These are phyloP conservation scores for Exserohilum rostratum DNA, from an alignment of 2,329 filamentous ascomycete genomes.

Conservation along the genomic window DNA sequence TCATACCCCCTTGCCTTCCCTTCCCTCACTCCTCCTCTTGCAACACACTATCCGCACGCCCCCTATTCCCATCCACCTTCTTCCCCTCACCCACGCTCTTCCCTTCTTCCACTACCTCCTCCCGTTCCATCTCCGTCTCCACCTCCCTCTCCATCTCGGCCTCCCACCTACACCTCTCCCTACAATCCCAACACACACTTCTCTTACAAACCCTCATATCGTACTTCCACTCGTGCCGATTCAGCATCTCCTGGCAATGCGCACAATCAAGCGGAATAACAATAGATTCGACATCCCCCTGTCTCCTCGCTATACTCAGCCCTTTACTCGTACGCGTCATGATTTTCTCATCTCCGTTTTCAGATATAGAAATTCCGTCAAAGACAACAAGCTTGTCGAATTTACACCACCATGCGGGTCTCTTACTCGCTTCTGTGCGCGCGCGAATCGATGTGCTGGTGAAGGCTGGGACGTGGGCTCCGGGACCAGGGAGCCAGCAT, in stretches of 20 bases:
- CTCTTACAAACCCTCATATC: slow-evolving; percentile 42
- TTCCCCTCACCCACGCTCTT: neutral
- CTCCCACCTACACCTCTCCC: slow-evolving; percentile 43
- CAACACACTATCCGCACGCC: slow-evolving; percentile 41
- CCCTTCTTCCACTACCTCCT: no score
- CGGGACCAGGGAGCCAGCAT: slow-evolving; percentile 39
- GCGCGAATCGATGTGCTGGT: slow-evolving; percentile 37
- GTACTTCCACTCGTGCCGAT: slow-evolving; percentile 43
- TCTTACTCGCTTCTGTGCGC: slow-evolving; percentile 25
- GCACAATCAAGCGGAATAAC: slow-evolving; percentile 39
- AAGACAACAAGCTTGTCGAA: slow-evolving; percentile 43
- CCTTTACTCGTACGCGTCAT: slow-evolving; percentile 40
- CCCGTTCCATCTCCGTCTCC: no score
- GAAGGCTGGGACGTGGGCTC: slow-evolving; percentile 27
- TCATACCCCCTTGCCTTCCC: slow-evolving; percentile 34
- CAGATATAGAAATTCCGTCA: slow-evolving; percentile 30
- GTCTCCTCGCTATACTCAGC: slow-evolving; percentile 35
- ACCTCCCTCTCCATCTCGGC: neutral
- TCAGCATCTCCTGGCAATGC: slow-evolving; percentile 44
- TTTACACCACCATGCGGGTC: slow-evolving; percentile 47
- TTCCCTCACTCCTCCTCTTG: slow-evolving; percentile 21
- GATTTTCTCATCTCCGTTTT: slow-evolving; percentile 20
- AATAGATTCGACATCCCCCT: slow-evolving; percentile 38
- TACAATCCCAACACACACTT: slow-evolving; percentile 44
- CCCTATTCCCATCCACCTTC: slow-evolving; percentile 27